These are phyloP conservation scores for Allium fistulosum DNA, from an alignment of 106 monocot species.

Conservation along the genomic window DNA sequence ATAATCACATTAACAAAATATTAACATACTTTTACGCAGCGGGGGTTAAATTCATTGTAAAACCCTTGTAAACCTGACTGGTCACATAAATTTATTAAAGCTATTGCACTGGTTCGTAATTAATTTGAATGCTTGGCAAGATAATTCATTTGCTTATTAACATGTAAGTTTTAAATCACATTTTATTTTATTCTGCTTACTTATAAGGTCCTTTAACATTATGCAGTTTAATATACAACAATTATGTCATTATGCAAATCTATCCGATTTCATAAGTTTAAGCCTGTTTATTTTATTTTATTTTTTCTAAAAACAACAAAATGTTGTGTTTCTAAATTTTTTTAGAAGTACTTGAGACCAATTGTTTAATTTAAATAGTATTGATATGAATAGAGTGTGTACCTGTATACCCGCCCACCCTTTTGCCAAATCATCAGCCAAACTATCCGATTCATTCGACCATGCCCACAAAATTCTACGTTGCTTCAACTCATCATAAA, in stretches of 20 bases:
- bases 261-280: too few species aligned
- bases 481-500: constrained; percentile 49
- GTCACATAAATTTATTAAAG: not conserved
- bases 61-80: not conserved
- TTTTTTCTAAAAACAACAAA: too few species aligned
- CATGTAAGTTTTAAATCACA: not conserved
- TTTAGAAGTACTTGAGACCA: not conserved
- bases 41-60: not conserved
- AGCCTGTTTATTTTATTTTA: too few species aligned
- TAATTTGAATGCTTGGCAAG: not conserved
- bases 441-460: constrained; percentile 64
- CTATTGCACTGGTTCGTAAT: not conserved
- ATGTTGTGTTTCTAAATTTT: not conserved
- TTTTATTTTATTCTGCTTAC: not conserved
- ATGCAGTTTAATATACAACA: too few species aligned
- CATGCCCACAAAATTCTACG: constrained; percentile 74
- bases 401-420: constrained; percentile 95
- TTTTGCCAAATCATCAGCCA: constrained; percentile 45
- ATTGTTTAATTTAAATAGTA: not conserved
- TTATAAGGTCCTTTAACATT: too few species aligned
- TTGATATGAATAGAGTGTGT: not conserved
- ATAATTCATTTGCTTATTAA: not conserved
- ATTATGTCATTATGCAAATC: too few species aligned
- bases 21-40: not conserved
- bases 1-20: not conserved